Conservation (phyloP, 805 yeast species). For the Metschnikowia gruessii region DNA sequence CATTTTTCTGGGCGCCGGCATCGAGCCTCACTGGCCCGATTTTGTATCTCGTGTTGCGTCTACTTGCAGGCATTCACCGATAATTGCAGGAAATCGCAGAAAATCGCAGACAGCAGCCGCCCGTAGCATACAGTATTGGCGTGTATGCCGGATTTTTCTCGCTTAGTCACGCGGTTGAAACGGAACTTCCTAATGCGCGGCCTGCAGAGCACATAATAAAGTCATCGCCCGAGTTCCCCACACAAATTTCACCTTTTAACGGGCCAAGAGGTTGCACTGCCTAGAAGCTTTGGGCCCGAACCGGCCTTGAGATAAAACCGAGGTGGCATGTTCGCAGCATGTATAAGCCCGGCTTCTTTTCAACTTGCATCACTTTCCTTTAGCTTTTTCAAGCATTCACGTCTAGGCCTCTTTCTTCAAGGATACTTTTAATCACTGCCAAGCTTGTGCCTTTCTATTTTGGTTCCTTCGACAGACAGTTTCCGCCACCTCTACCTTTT, state of each 20-base stretch:
- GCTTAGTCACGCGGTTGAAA: conserved; percentile 4
- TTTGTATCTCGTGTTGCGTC: not conserved
- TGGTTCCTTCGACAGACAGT: too few species aligned
- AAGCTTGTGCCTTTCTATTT: too few species aligned
- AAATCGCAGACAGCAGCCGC: too few species aligned
- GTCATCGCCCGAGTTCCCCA: conserved; percentile 12
- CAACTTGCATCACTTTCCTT: too few species aligned
- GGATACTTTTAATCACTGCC: too few species aligned
- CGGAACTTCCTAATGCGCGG: conserved; percentile 2
- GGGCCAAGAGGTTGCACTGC: conserved; percentile 7
- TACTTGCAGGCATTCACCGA: not conserved
- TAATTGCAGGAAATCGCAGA: too few species aligned
- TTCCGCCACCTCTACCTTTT: too few species aligned
- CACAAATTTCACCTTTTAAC: conserved; percentile 4
- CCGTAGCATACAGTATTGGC: too few species aligned
- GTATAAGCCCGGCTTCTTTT: not conserved
- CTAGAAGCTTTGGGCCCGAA: not conserved
- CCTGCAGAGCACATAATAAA: not conserved
- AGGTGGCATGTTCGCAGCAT: not conserved
- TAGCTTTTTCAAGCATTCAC: not conserved
- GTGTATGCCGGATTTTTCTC: not conserved
- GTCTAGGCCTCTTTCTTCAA: not conserved
- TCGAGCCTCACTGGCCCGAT: conserved; percentile 7
- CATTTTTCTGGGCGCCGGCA: conserved; percentile 13
- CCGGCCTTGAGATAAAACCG: conserved; percentile 1